Percentiles rank a stretch among this genome's conserved stretches.
phyloP scores from a whole-genome alignment of 1,139 yeast species.

The Magnusiomyces sp. region DNA sequence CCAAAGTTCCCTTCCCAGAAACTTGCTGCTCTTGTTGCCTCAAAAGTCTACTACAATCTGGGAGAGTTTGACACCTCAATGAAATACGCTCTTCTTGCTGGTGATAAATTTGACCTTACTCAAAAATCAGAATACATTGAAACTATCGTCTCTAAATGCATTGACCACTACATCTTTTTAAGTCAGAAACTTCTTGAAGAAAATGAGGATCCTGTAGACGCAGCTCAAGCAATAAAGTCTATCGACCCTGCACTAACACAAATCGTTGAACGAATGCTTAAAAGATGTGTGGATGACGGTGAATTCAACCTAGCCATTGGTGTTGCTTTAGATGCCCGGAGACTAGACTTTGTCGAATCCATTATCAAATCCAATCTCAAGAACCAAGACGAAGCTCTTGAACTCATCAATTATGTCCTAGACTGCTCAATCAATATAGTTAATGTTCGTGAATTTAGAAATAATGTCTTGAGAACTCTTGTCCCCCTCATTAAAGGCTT shows the following conservation, averaged over 20 bases:
- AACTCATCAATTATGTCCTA: slow-evolving; percentile 64
- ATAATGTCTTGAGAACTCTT: slow-evolving; percentile 52
- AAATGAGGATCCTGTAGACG: not conserved
- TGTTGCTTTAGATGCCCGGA: slow-evolving; percentile 77
- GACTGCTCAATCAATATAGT: slow-evolving; percentile 65
- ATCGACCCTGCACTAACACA: slow-evolving; percentile 57
- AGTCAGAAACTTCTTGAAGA: slow-evolving; percentile 46
- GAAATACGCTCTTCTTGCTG: slow-evolving; percentile 79
- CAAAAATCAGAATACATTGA: slow-evolving; percentile 73
- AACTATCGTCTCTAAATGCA: slow-evolving; percentile 88
- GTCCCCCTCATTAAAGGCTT: slow-evolving; percentile 52
- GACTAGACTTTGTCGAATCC: slow-evolving; percentile 69
- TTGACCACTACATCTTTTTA: slow-evolving; percentile 65
- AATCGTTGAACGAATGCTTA: slow-evolving; percentile 81
- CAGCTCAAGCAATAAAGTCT: slow-evolving; percentile 16
- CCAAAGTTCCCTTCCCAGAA: slow-evolving; percentile 62
- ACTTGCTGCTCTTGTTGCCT: slow-evolving; percentile 85
- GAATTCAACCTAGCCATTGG: slow-evolving; percentile 84
- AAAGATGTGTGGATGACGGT: slow-evolving; percentile 61
- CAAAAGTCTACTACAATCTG: slow-evolving; percentile 89
- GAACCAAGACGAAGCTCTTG: slow-evolving; percentile 35
- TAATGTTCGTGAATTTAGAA: slow-evolving; percentile 56
- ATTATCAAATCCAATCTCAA: slow-evolving; percentile 44
- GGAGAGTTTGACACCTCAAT: slow-evolving; percentile 93
- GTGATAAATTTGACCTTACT: slow-evolving; percentile 67